These are phyloP conservation scores for Penicillium verhagenii DNA, from an alignment of 495 filamentous ascomycete genomes.

Conservation along the genomic window DNA sequence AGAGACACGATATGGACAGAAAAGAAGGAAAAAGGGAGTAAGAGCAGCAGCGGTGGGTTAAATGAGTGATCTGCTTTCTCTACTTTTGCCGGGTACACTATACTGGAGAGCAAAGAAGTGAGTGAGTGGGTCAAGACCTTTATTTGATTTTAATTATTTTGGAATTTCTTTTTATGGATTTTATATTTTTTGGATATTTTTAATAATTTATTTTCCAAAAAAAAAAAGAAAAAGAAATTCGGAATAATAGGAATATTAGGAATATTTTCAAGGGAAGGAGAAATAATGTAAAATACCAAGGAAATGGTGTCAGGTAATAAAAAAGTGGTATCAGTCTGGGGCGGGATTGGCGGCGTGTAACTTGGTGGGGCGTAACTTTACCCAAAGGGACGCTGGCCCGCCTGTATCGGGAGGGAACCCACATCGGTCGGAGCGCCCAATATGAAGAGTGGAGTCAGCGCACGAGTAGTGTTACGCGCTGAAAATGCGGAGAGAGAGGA, in stretches of 20 bases:
- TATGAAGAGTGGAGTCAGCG: neutral
- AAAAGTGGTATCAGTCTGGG: conserved; percentile 20
- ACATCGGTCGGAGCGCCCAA: conserved; percentile 2
- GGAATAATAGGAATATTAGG: too few species aligned
- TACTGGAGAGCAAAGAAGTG: neutral
- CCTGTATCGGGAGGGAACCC: conserved; percentile 3
- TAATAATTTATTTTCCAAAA: neutral
- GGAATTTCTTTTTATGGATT: conserved; percentile 19
- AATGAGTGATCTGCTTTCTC: conserved; percentile 48
- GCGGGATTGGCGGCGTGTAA: conserved; percentile 21
- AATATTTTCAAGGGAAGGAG: too few species aligned
- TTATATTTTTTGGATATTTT: conserved; percentile 1
- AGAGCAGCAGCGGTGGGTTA: conserved; percentile 39
- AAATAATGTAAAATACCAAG: too few species aligned
- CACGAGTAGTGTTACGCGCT: conserved; percentile 9
- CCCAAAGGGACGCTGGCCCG: conserved; percentile 10
- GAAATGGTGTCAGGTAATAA: conserved; percentile 17
- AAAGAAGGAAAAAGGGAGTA: conserved; percentile 12
- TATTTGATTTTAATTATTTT: conserved; percentile 16
- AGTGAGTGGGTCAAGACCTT: conserved; percentile 37
- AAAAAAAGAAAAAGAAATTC: conserved; percentile 9
- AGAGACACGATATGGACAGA: conserved; percentile 33
- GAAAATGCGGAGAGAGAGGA: conserved; percentile 9
- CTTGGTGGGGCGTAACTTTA: neutral
- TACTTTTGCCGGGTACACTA: conserved; percentile 32